Conservation (phyloP, 176 grass and related monocot species). For the Chloris gayana region DNA sequence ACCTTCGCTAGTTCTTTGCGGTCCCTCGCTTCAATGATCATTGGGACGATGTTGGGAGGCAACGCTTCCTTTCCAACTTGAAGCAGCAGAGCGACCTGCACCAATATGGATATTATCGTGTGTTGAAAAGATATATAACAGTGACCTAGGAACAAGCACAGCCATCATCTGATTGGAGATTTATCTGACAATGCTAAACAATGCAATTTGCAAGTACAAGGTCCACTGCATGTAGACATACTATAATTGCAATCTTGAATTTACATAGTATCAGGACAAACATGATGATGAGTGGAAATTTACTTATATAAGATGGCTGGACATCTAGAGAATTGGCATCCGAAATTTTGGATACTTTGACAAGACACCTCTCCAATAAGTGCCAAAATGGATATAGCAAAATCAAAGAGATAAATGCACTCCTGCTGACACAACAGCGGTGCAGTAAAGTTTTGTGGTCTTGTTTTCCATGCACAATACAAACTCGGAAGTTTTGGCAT, state of each 20-base stretch:
- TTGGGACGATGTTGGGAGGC: constrained; percentile 65
- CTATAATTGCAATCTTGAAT: not conserved
- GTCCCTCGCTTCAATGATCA: constrained; percentile 64
- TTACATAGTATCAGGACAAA: not conserved
- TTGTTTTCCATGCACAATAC: not conserved
- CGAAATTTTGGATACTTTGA: not conserved
- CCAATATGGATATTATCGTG: constrained; percentile 6
- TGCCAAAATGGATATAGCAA: not conserved
- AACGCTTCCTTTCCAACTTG: constrained; percentile 87
- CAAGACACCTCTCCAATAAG: not conserved
- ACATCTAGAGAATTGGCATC: not conserved
- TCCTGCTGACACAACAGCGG: not conserved
- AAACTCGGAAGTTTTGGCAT: not conserved
- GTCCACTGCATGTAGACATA: not conserved
- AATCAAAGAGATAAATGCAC: not conserved
- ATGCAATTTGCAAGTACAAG: constrained; percentile 12
- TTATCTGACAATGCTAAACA: not conserved
- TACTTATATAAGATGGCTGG: not conserved
- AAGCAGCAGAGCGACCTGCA: constrained; percentile 85
- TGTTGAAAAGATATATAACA: constrained; percentile 12
- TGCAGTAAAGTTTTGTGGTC: not conserved
- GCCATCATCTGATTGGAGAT: constrained; percentile 13
- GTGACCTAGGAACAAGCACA: not conserved
- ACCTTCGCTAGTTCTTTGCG: constrained; percentile 85
- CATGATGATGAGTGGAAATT: not conserved